These are phyloP conservation scores for Jaenimonas drosophilae DNA, from an alignment of 208 protist species.

Conservation along the genomic window DNA sequence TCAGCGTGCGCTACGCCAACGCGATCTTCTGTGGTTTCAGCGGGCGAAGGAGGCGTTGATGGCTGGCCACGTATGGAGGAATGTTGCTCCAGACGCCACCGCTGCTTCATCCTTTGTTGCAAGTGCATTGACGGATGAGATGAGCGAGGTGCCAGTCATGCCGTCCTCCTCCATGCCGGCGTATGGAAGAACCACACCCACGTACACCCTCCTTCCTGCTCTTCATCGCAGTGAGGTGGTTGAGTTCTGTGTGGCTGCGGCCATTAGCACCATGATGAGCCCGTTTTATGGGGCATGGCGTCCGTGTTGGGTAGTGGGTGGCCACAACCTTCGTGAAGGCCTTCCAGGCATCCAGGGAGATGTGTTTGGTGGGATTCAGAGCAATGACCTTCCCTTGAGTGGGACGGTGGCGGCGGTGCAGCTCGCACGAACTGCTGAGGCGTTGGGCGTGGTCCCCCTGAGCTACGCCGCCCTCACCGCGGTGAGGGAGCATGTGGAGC, in stretches of 20 bases:
- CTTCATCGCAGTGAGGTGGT: slow-evolving; percentile 42
- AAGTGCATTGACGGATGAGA: not conserved
- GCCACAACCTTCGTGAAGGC: not conserved
- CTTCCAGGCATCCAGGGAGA: not conserved
- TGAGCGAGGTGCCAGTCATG: not conserved
- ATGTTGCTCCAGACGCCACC: slow-evolving; percentile 24
- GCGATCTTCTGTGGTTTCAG: slow-evolving; percentile 41
- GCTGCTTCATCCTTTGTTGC: not conserved
- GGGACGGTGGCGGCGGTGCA: slow-evolving; percentile 20
- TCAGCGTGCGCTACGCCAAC: slow-evolving; percentile 69
- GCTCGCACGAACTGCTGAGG: slow-evolving; percentile 59
- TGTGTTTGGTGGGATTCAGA: slow-evolving; percentile 23
- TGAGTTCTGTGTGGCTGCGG: slow-evolving; percentile 36
- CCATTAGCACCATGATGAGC: slow-evolving; percentile 36
- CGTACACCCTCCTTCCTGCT: slow-evolving; percentile 41
- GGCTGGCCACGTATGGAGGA: slow-evolving; percentile 42
- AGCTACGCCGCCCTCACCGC: slow-evolving; percentile 36
- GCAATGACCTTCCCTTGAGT: slow-evolving; percentile 35
- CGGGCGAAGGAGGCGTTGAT: slow-evolving; percentile 26
- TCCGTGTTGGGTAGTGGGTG: slow-evolving; percentile 11
- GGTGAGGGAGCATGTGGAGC: slow-evolving; percentile 10
- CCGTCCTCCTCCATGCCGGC: not conserved
- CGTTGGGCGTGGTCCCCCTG: slow-evolving; percentile 45
- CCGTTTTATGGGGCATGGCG: slow-evolving; percentile 34
- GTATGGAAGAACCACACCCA: slow-evolving; percentile 1